Conservation (phyloP, 129 eudicot species). For the Flaveria sonorensis region DNA sequence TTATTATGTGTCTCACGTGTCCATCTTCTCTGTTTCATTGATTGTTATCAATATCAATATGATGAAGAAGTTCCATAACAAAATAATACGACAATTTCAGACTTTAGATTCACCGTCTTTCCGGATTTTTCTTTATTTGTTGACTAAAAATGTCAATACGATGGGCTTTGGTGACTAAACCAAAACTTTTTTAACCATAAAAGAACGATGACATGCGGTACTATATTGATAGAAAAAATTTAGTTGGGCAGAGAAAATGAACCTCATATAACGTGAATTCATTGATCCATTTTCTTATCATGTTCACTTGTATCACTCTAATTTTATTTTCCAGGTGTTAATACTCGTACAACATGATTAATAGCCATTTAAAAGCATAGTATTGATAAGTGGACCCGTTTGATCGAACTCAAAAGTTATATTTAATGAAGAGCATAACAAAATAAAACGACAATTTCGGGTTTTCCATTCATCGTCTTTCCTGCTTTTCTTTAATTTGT, state of each 20-base stretch:
- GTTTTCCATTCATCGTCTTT: background rate
- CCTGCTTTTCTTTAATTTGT: background rate
- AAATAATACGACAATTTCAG: too few relatives aligned
- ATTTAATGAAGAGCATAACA: conserved; percentile 12
- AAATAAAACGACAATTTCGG: background rate
- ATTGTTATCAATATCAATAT: conserved; percentile 10
- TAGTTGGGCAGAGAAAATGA: too few relatives aligned
- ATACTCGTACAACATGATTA: background rate
- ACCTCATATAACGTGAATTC: background rate
- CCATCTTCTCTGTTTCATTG: background rate
- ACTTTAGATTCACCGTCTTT: background rate
- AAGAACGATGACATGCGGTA: too few relatives aligned
- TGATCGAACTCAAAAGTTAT: conserved; percentile 32
- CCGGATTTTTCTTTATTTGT: background rate
- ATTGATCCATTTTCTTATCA: conserved; percentile 16
- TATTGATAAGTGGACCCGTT: conserved; percentile 36
- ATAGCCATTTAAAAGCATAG: background rate
- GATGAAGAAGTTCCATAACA: background rate
- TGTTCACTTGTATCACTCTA: conserved; percentile 7
- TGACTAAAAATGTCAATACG: conserved; percentile 9
- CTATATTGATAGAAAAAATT: too few relatives aligned
- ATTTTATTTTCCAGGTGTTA: background rate
- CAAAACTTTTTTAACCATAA: background rate
- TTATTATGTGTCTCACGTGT: background rate
- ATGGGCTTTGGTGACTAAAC: background rate